Base-by-base conservation (phyloP, 768 basidiomycete species). In the Panus rudis region DNA sequence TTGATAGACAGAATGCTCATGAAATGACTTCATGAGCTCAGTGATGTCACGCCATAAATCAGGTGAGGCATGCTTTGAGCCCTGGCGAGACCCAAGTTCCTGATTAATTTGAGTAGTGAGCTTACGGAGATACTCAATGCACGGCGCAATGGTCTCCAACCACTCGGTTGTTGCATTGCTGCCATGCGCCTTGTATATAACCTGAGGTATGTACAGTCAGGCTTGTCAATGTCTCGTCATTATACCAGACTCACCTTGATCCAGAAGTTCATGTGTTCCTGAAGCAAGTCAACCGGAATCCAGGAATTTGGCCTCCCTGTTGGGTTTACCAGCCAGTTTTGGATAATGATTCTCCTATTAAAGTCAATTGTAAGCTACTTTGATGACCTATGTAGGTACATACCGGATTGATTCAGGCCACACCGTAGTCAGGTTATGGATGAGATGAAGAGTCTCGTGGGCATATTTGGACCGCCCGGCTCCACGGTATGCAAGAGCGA, bases 231-330 rank as follows among this genome's bases (percentile, higher is more conserved):
- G 10, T 16, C 16, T 16, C 10, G 28, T 10, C 10, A 16, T 30
- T 10, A 43, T 35, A 8, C 10, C 26, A 16, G 6, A 28, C 13
- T 14, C n/a, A 62, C 64, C 55, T 64, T 64, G 17, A 58, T 62
- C 59, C 57, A 65, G 42, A 48, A 61, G 26, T 64, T 63, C 25
- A 57, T 26, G 34, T 65, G 65, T 30, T 65, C 63, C 31, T 66
- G 63, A 17, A 67, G 38, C 0, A 64, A 51, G 27, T 65, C 64
- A 0, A 65, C 49, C 21, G 57, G 53, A 1, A 63, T 43, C 24
- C 45, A 65, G 2, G 37, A n/a, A 32, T 58, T 52, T 0, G 38
- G 24, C 30, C 52, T 50, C 6, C 61, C 60, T 0, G 55, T 51
- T 0, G 61, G 52, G 48, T 62, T 62, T 2, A 61, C 43, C 0